Conservation (phyloP, 2,329 filamentous ascomycete species). For the Sphaerostilbella broomeana region DNA sequence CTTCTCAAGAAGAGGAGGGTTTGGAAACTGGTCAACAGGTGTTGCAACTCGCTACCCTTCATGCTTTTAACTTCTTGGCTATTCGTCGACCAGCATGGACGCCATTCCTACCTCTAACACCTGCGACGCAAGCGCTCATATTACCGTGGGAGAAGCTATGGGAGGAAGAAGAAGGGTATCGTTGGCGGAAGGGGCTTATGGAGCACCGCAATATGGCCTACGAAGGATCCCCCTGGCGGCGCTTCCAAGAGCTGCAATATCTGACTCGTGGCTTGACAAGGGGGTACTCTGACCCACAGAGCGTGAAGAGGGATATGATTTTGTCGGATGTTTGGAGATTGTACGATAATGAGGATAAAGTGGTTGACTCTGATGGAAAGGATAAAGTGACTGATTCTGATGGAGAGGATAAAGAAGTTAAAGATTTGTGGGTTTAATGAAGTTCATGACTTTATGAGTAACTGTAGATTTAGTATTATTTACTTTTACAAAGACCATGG, state of each 20-base stretch:
- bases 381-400: background rate
- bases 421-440: background rate
- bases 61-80: conserved; percentile 21
- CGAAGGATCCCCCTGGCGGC: conserved; percentile 13
- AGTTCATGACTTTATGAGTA: background rate
- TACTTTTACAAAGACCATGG: too few species aligned
- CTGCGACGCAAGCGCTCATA: conserved; percentile 12
- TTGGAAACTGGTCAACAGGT: too few species aligned
- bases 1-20: too few species aligned
- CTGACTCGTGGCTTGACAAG: conserved; percentile 13
- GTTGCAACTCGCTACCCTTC: conserved; percentile 20
- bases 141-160: conserved; percentile 15
- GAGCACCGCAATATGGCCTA: conserved; percentile 13
- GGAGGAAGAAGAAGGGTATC: conserved; percentile 2
- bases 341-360: conserved; percentile 3
- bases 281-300: conserved; percentile 16
- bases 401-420: background rate
- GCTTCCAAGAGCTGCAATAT: conserved; percentile 16
- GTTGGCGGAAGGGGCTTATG: conserved; percentile 2
- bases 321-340: conserved; percentile 12
- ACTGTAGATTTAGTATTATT: too few species aligned
- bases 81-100: conserved; percentile 18
- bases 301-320: conserved; percentile 13
- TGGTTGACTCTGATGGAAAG: background rate
- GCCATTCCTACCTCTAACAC: conserved; percentile 16